Conservation (phyloP, 192 early-diverging fungal genomes). For the Coemansia sp. region DNA sequence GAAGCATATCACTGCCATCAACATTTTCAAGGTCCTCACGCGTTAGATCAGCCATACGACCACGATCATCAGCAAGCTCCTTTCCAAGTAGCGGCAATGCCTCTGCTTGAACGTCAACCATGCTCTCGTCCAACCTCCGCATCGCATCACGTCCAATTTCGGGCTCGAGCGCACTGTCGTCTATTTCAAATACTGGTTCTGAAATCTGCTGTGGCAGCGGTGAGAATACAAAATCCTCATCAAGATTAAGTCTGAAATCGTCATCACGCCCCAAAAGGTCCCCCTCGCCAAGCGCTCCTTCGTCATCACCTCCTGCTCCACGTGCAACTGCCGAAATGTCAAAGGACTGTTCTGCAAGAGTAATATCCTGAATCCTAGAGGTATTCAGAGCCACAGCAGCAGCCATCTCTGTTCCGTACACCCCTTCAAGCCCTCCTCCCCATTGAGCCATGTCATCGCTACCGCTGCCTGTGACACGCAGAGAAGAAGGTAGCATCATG, state of each 20-base stretch:
- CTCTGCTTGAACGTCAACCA: slow-evolving; percentile 31
- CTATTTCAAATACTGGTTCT: slow-evolving; percentile 17
- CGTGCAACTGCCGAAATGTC: slow-evolving; percentile 55
- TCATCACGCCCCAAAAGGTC: slow-evolving; percentile 58
- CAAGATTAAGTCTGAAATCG: slow-evolving; percentile 57
- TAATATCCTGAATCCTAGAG: slow-evolving; percentile 73
- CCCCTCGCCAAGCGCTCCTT: slow-evolving; percentile 49
- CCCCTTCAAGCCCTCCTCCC: neutral
- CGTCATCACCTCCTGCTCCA: slow-evolving; percentile 21
- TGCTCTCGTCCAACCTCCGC: slow-evolving; percentile 44
- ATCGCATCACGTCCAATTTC: slow-evolving; percentile 64
- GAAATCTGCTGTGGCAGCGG: slow-evolving; percentile 33
- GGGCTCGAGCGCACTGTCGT: slow-evolving; percentile 53
- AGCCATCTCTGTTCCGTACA: slow-evolving; percentile 15
- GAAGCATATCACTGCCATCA: slow-evolving; percentile 24
- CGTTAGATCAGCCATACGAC: slow-evolving; percentile 22
- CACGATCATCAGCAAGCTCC: slow-evolving; percentile 12
- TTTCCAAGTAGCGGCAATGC: slow-evolving; percentile 43
- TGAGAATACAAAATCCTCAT: slow-evolving; percentile 50
- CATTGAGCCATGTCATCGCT: neutral
- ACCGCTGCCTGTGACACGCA: slow-evolving; percentile 29
- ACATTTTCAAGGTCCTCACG: slow-evolving; percentile 30
- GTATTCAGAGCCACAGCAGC: slow-evolving; percentile 49
- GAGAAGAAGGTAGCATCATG: slow-evolving; percentile 78
- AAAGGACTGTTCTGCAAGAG: slow-evolving; percentile 60